Evolutionary conservation across 345 rosid genomes (phyloP), one percentile per base, ranked within the genome.

Genomic region (Eucalyptus brandiana): DNA sequence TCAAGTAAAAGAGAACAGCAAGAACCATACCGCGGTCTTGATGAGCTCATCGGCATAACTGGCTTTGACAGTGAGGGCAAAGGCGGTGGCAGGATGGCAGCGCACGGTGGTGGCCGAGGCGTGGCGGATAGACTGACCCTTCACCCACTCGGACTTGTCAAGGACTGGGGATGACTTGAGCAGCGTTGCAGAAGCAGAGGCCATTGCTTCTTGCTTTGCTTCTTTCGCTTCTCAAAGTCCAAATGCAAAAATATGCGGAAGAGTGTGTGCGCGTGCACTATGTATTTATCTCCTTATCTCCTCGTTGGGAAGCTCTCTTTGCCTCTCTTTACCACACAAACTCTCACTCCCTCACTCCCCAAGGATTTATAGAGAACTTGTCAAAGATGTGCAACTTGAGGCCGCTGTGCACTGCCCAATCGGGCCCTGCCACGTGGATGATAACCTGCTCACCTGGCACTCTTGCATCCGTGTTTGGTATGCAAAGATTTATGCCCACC

Each of bases 41-140:
- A 90, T 60, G 32, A 92, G 93, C 87, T 92, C 93, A 83, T 92
- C 91, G 21, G 93, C 91, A 37, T 90, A 92, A 40, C 86, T 17
- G 62, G 92, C 90, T 21, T 87, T 89, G 53, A 90, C 87, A 65
- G 89, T 60, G 91, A 90, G 83, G 80, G 89, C 47, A 15, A 87
- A 54, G 45, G 88, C 47, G 40, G 90, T 26, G 86, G 86, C 87
- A 51, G 80, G 89, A 87, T 44, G 88, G 87, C 87, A 87, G 28
- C 88, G 80, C 81, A 86, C 89, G 6, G 69, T 60, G 87, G 89
- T 51, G 54, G 89, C 87, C 18, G 65, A 88, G 28, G 92, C 28
- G 53, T 87, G 89, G 53, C 89, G 88, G 50, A 86, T n/a, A 48
- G 89, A 88, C 56, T 87, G 88, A 47, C 91, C 91, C 86, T 90